Evolutionary conservation across 2,329 filamentous ascomycete genomes (phyloP).

Genomic region (Penicillium fuscoglaucum): DNA sequence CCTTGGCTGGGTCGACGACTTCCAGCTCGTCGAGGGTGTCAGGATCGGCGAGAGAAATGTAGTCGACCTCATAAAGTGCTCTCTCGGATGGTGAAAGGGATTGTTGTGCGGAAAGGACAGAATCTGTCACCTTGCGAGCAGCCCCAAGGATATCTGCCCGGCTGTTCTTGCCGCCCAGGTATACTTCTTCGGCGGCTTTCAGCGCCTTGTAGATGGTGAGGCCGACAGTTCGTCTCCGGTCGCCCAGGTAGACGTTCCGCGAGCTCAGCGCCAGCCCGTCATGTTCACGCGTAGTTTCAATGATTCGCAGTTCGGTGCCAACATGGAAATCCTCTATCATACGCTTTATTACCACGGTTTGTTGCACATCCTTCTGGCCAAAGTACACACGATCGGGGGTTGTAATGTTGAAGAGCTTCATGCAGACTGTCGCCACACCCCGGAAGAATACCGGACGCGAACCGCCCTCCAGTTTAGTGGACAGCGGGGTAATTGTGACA

Average conservation of each 20-base stretch:
- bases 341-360: constrained; percentile 83
- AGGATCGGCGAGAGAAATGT: constrained; percentile 86
- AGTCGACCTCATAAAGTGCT: constrained; percentile 80
- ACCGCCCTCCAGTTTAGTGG: constrained; percentile 76
- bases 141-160: constrained; percentile 70
- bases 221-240: constrained; percentile 68
- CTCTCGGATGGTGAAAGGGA: constrained; percentile 60
- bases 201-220: constrained; percentile 71
- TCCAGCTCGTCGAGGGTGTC: constrained; percentile 78
- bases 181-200: constrained; percentile 67
- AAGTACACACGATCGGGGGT: constrained; percentile 81
- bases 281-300: constrained; percentile 70
- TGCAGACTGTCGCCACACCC: constrained; percentile 93
- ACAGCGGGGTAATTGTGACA: constrained; percentile 84
- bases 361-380: constrained; percentile 96
- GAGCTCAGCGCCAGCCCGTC: constrained; percentile 91
- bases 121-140: constrained; percentile 62
- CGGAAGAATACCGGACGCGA: constrained; percentile 93
- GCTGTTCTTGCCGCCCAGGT: constrained; percentile 54
- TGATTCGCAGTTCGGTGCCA: constrained; percentile 70
- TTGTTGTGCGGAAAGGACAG: constrained; percentile 62
- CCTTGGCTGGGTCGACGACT: constrained; percentile 65
- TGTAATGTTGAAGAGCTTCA: constrained; percentile 86
- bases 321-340: constrained; percentile 88
- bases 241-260: constrained; percentile 87